Conservation (phyloP, 2,329 filamentous ascomycete genomes). For the Penicillium sp. region DNA sequence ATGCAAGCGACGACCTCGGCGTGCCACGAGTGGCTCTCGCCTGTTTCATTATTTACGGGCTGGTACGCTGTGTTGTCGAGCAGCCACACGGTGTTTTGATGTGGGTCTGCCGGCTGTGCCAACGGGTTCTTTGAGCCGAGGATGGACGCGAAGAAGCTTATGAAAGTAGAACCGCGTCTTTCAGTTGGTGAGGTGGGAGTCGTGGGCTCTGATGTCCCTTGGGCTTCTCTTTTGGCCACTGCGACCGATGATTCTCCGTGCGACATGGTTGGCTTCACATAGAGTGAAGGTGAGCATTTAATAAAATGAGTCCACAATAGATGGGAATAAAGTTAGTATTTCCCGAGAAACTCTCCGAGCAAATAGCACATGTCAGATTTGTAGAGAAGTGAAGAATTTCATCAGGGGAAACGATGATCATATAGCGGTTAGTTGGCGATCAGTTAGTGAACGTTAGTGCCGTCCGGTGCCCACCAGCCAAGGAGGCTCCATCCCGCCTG, state of each 20-base stretch:
- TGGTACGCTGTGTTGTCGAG: slow-evolving; percentile 86
- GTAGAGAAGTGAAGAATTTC: slow-evolving; percentile 1
- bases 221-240: slow-evolving; percentile 1
- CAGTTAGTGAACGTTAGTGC: slow-evolving; percentile 17
- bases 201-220: background rate
- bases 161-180: slow-evolving; percentile 18
- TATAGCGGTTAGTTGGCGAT: slow-evolving; percentile 21
- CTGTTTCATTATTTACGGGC: slow-evolving; percentile 32
- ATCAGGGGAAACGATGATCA: slow-evolving; percentile 24
- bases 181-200: slow-evolving; percentile 7
- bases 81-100: slow-evolving; percentile 79
- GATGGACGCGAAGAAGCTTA: slow-evolving; percentile 32
- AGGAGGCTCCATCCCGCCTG: slow-evolving; percentile 14
- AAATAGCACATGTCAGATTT: slow-evolving; percentile 5
- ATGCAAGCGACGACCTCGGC: slow-evolving; percentile 82
- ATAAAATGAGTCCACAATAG: background rate
- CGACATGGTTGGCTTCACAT: slow-evolving; percentile 13
- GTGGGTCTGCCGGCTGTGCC: slow-evolving; percentile 59
- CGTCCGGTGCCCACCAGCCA: slow-evolving; percentile 2
- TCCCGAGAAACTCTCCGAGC: background rate
- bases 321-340: background rate
- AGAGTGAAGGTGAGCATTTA: background rate
- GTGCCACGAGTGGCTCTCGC: slow-evolving; percentile 60
- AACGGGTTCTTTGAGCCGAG: slow-evolving; percentile 57
- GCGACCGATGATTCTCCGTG: slow-evolving; percentile 13